Evolutionary conservation across 352 stramenopile genomes (phyloP).

Genomic region (Pythium volutum): DNA sequence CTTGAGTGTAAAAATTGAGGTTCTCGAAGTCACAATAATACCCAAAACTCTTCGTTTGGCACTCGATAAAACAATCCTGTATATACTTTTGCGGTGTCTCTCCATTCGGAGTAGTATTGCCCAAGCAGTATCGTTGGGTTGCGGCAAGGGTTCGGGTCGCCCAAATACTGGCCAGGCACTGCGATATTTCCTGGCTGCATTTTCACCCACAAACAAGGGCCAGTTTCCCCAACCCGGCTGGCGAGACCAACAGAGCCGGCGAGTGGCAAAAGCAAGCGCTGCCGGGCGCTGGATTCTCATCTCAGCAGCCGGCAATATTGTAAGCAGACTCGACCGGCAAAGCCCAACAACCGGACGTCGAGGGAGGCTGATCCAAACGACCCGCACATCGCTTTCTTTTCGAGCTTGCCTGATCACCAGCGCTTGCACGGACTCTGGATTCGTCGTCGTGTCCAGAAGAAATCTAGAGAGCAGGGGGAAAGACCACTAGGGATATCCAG

Average conservation of each 20-base stretch:
- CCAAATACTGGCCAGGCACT: no score
- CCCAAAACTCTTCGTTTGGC: conserved; percentile 1
- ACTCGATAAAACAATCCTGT: no score
- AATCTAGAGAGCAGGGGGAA: background rate
- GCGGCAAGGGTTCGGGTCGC: background rate
- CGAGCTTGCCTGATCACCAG: background rate
- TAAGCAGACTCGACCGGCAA: background rate
- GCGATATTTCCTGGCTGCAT: no score
- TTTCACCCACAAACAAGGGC: conserved; percentile 2
- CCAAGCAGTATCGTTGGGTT: background rate
- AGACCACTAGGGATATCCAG: background rate
- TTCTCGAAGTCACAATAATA: background rate
- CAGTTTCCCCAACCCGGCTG: conserved; percentile 10
- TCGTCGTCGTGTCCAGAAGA: background rate
- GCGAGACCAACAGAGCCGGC: background rate
- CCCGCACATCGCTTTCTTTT: background rate
- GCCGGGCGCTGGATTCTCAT: conserved; percentile 16
- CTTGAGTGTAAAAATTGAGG: background rate
- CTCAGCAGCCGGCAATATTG: conserved; percentile 8
- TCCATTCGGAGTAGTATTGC: background rate
- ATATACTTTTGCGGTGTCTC: background rate
- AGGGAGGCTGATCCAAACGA: background rate
- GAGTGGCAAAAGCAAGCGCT: background rate
- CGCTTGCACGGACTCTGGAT: background rate
- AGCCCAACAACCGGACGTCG: background rate